Base-by-base conservation (phyloP, 2,329 filamentous ascomycete species). In the Cordyceps javanica region DNA sequence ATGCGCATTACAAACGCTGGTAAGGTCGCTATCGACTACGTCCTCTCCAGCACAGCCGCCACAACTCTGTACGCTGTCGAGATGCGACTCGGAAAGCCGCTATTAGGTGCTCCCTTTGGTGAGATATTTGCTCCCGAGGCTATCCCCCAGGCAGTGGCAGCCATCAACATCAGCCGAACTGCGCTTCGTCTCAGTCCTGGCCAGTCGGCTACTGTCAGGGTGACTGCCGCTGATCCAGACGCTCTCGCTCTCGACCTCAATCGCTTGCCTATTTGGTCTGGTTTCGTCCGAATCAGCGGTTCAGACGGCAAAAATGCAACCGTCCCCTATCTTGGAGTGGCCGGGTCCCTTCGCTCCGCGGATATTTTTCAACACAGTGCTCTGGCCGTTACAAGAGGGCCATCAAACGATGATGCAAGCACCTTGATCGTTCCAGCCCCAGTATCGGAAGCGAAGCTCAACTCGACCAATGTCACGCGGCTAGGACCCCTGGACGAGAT, bases 41-140 rank as follows among this genome's bases (percentile, higher is more conserved):
- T 16, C 34, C 34, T 38, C 34, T 36, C 34, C 9, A 38, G n/a
- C n/a, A 1, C n/a, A 16, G 14, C 34, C n/a, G 14, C 14, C 34
- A 13, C 5, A 16, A n/a, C 34, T 16, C 14, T 38, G 3, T 38
- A 38, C 9, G 34, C 34, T n/a, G n/a, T n/a, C n/a, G n/a, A n/a
- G n/a, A n/a, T n/a, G n/a, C n/a, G n/a, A n/a, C n/a, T n/a, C n/a
- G n/a, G n/a, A n/a, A n/a, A n/a, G n/a, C 34, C 34, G 5, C n/a
- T 1, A 7, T 38, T 6, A 3, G 14, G 14, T n/a, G 5, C 34
- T 38, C 34, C 3, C n/a, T 38, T 2, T 9, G 0, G 5, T 0
- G 3, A n/a, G n/a, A n/a, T n/a, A n/a, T n/a, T n/a, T n/a, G n/a
- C n/a, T n/a, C n/a, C n/a, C n/a, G n/a, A n/a, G n/a, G n/a, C n/a